A percentile compares a stretch with the other conserved stretches of the same genome.
These are phyloP conservation scores for Cymodocea nodosa DNA, from an alignment of 116 monocot species.

Conservation along the genomic window DNA sequence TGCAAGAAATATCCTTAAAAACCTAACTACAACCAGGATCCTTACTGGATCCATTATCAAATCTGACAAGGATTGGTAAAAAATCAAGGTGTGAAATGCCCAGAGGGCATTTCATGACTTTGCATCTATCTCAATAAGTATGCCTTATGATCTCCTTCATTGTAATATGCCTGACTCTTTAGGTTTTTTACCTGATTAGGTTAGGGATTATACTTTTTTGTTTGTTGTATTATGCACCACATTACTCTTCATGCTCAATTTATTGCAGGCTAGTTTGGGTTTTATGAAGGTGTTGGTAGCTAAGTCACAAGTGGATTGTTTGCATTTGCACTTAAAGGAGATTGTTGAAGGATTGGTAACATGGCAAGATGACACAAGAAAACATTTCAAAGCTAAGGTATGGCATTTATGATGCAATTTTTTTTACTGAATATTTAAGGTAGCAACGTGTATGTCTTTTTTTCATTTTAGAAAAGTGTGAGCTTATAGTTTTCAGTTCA, in stretches of 20 bases:
- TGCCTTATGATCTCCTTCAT: no score
- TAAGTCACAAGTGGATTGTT: conserved; percentile 58
- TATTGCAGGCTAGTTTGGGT: conserved; percentile 78
- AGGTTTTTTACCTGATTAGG: background rate
- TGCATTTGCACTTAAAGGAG: conserved; percentile 57
- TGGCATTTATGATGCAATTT: background rate
- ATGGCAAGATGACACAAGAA: conserved; percentile 76
- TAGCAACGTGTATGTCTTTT: no score
- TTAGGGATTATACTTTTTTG: background rate
- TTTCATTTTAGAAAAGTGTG: no score
- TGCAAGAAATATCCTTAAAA: no score
- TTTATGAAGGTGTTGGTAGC: conserved; percentile 84
- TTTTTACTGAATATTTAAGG: no score
- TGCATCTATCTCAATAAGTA: no score
- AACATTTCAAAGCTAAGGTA: conserved; percentile 92
- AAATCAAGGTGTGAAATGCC: no score
- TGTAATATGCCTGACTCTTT: background rate
- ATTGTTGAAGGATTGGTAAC: conserved; percentile 84
- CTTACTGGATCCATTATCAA: no score
- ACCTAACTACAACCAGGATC: no score
- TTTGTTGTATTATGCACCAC: background rate
- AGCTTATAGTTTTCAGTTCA: no score
- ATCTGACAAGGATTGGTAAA: no score
- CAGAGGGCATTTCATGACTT: no score
- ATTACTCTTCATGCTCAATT: background rate